Base-by-base conservation (phyloP, 1,139 yeast species). In the Casaregolazyma lundiana region DNA sequence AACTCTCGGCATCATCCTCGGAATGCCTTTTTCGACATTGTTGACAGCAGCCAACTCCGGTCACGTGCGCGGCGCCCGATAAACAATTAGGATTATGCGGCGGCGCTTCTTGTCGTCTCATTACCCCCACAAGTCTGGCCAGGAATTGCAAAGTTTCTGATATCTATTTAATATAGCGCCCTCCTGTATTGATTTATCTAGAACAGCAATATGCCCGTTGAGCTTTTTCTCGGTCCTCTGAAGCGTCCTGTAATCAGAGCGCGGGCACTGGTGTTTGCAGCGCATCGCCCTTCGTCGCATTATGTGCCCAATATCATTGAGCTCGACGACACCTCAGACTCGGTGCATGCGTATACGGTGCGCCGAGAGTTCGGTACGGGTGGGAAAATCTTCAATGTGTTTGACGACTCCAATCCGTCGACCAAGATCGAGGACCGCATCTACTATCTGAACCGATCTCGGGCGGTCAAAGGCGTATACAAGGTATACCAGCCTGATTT, bases 381-480 rank as follows among this genome's bases (percentile, higher is more conserved):
- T 1, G 76, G 77, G 13, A 78, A 78, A 51, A 67, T 70, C 4
- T 75, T 71, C 58, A 78, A 77, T 53, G 84, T 80, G 9, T 77
- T 66, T 55, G 80, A 76, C 50, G 69, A 75, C 8, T 68, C 69
- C 2, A 65, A 68, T 30, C 62, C 63, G 17, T 34, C 42, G 15
- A 48, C 53, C 9, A 50, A 60, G 2, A 53, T 60, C 20, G 58
- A 58, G 42, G 66, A 74, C 39, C 63, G 74, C 24, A 56, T 77
- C 11, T 78, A 73, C 55, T 73, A 77, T 72, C 75, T 77, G 64
- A 69, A 70, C 13, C 69, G 84, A 52, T 78, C 83, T 7, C 68
- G 84, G 51, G 82, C 83, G 3, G 83, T 79, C 39, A 78, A 78
- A 60, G 83, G 84, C 40, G 81, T 81, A 2, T 78, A 78, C 62